These are phyloP conservation scores for Eucommia ulmoides DNA, from an alignment of 257 asterid species.

Conservation along the genomic window DNA sequence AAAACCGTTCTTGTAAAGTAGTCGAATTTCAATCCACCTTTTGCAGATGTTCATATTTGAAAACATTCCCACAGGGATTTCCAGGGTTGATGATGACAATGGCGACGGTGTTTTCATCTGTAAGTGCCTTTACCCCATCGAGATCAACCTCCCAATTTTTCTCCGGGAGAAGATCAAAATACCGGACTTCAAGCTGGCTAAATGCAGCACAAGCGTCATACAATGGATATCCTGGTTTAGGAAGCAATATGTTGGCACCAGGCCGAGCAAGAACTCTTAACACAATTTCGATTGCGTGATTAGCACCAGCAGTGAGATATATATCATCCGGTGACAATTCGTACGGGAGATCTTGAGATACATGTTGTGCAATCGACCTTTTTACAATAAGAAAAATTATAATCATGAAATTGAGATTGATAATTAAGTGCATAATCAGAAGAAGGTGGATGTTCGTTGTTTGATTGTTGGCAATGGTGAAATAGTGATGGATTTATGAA, in stretches of 20 bases:
- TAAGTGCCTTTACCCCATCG: conserved; percentile 43
- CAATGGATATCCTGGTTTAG: conserved; percentile 79
- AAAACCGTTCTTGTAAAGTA: too few relatives aligned
- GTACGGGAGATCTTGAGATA: not conserved
- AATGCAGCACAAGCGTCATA: conserved; percentile 63
- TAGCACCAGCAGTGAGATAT: not conserved
- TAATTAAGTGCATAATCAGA: too few relatives aligned
- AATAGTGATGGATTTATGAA: too few relatives aligned
- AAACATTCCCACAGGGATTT: conserved; percentile 89
- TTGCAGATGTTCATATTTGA: conserved; percentile 44
- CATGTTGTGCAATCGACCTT: not conserved
- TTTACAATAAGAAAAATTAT: too few relatives aligned
- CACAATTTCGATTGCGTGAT: not conserved
- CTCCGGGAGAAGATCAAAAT: conserved; percentile 53
- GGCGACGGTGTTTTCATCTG: conserved; percentile 68
- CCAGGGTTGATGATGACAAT: conserved; percentile 80
- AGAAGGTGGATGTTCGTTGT: too few relatives aligned
- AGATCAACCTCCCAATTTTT: conserved; percentile 75
- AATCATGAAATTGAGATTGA: too few relatives aligned
- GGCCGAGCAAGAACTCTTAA: not conserved
- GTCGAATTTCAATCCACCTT: conserved; percentile 38
- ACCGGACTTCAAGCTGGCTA: conserved; percentile 47
- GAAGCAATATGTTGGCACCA: conserved; percentile 10
- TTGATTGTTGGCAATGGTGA: too few relatives aligned
- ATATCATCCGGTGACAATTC: not conserved